phyloP scores from a whole-genome alignment of 1,284 basidiomycete genomes.

The Puccinia horiana region DNA sequence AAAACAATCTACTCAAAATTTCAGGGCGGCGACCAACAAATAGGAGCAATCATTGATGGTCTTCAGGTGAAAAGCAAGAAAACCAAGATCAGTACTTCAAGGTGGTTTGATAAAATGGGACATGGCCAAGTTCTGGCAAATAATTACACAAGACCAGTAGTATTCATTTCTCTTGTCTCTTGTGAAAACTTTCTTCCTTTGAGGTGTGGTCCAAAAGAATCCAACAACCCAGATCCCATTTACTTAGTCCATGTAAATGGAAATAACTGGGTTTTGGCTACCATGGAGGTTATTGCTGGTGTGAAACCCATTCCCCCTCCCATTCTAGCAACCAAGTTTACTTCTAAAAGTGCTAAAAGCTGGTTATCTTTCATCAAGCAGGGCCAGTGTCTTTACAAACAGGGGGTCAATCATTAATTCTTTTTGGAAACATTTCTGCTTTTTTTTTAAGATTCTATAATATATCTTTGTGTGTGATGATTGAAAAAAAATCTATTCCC shows the following conservation, averaged over 20 bases:
- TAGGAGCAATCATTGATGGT: not conserved
- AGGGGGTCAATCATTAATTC: too few relatives aligned
- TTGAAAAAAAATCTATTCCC: too few relatives aligned
- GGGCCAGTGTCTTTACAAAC: not conserved
- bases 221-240: not conserved
- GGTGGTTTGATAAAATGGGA: not conserved
- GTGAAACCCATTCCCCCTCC: not conserved
- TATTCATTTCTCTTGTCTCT: not conserved
- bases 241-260: not conserved
- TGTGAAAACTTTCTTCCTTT: not conserved
- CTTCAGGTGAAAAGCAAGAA: not conserved
- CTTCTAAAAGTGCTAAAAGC: not conserved
- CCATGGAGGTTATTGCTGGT: not conserved
- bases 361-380: not conserved
- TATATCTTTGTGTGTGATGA: too few relatives aligned
- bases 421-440: too few relatives aligned
- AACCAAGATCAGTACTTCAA: not conserved
- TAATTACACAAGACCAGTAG: not conserved
- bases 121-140: not conserved
- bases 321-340: not conserved
- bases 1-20: not conserved
- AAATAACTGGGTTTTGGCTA: not conserved
- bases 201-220: not conserved
- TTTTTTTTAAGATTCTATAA: too few relatives aligned
- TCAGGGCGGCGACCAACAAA: not conserved